A percentile compares a stretch with the other conserved stretches of the same genome.
Conservation (phyloP, 2,329 filamentous ascomycete species). For the Aspergillus brunneoviolaceus region DNA sequence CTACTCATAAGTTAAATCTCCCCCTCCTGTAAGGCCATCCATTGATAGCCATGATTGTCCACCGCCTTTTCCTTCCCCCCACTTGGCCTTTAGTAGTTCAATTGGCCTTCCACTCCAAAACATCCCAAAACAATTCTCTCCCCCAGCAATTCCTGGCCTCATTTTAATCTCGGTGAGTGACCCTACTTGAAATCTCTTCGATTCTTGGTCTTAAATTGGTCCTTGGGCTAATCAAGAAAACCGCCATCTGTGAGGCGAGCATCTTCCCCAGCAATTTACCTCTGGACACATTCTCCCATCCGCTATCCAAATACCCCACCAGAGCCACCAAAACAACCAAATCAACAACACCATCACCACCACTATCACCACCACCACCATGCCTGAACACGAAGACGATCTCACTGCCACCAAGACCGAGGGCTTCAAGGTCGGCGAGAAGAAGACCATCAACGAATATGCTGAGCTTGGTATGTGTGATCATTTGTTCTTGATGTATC, state of each 20-base stretch:
- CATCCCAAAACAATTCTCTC: constrained; percentile 7
- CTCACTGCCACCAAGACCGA: constrained; percentile 82
- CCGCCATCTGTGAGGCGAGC: background rate
- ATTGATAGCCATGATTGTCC: background rate
- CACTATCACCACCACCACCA: constrained; percentile 39
- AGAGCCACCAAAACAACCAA: constrained; percentile 9
- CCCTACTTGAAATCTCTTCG: background rate
- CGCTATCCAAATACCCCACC: constrained; percentile 3
- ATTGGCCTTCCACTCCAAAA: constrained; percentile 9
- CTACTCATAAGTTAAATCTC: background rate
- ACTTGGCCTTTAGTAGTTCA: constrained; percentile 9
- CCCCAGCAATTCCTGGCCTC: background rate
- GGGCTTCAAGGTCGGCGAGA: constrained; percentile 98
- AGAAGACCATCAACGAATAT: constrained; percentile 96
- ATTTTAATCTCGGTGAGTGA: background rate
- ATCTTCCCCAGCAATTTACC: background rate
- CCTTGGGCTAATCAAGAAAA: background rate
- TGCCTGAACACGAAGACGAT: constrained; percentile 76
- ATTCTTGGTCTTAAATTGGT: background rate
- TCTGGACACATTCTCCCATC: constrained; percentile 1
- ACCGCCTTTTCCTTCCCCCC: constrained; percentile 6
- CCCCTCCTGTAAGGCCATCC: background rate
- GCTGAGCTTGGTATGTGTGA: constrained; percentile 76
- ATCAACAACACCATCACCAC: too few relatives aligned
- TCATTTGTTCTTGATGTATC: background rate